Conservation (phyloP, 768 basidiomycete species). For the Boletales sp. region DNA sequence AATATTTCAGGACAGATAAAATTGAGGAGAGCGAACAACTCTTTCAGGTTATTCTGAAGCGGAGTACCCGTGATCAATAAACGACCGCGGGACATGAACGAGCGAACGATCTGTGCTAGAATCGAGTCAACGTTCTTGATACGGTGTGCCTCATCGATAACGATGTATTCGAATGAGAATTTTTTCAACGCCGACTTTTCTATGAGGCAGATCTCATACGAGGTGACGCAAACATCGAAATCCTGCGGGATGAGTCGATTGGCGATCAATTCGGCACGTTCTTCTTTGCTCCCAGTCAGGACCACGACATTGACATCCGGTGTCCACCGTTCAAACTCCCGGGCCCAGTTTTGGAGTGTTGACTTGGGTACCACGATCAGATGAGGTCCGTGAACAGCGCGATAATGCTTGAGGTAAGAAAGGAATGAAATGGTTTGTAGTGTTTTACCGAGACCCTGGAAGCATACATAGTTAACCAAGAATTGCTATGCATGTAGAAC, state of each 20-base stretch:
- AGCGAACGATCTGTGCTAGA: slow-evolving; percentile 88
- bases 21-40: slow-evolving; percentile 87
- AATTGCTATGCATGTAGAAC: not conserved
- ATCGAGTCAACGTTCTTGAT: slow-evolving; percentile 99
- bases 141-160: slow-evolving; percentile 97
- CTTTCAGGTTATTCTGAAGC: slow-evolving; percentile 94
- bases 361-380: slow-evolving; percentile 98
- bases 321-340: slow-evolving; percentile 91
- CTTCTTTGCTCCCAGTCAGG: slow-evolving; percentile 86
- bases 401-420: slow-evolving; percentile 87
- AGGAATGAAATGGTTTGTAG: slow-evolving; percentile 98
- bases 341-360: slow-evolving; percentile 93
- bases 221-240: slow-evolving; percentile 93
- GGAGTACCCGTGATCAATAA: slow-evolving; percentile 97
- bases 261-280: slow-evolving; percentile 78
- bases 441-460: slow-evolving; percentile 93
- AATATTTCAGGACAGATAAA: slow-evolving; percentile 98
- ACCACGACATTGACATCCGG: slow-evolving; percentile 81
- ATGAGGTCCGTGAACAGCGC: slow-evolving; percentile 75
- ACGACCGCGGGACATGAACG: slow-evolving; percentile 84
- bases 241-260: slow-evolving; percentile 77
- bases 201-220: slow-evolving; percentile 95
- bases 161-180: slow-evolving; percentile 96
- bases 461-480: not conserved
- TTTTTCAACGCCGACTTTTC: slow-evolving; percentile 92